Conservation (phyloP, 1,284 basidiomycete genomes). For the Coniferiporia sulphurascens region DNA sequence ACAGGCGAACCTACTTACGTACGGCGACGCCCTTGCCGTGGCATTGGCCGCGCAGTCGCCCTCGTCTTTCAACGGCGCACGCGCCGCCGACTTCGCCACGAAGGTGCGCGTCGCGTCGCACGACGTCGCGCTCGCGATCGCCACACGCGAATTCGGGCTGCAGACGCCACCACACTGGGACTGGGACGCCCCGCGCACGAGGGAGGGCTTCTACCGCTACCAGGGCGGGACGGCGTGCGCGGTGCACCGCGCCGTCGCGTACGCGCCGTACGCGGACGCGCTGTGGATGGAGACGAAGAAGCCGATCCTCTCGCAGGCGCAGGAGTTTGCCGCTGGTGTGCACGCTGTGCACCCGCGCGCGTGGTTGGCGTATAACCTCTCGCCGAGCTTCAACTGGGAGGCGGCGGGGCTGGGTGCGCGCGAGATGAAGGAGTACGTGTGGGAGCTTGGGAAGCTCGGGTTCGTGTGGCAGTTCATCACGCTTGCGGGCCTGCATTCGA, state of each 20-base stretch:
- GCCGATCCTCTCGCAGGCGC: slow-evolving; percentile 91
- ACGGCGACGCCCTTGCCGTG: slow-evolving; percentile 68
- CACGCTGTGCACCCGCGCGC: slow-evolving; percentile 78
- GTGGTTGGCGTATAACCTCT: slow-evolving; percentile 94
- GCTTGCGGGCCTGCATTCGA: slow-evolving; percentile 94
- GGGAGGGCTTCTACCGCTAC: slow-evolving; percentile 96
- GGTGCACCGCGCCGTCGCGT: slow-evolving; percentile 88
- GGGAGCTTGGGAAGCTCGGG: slow-evolving; percentile 89
- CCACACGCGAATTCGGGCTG: slow-evolving; percentile 77
- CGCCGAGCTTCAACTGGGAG: slow-evolving; percentile 90
- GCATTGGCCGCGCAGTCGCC: slow-evolving; percentile 69
- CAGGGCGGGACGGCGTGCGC: slow-evolving; percentile 96
- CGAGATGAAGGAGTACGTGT: slow-evolving; percentile 90
- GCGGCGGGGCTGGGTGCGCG: slow-evolving; percentile 82
- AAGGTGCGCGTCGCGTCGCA: slow-evolving; percentile 67
- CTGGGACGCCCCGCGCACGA: slow-evolving; percentile 92
- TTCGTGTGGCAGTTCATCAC: slow-evolving; percentile 99
- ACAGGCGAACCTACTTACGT: slow-evolving; percentile 76
- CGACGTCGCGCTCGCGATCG: slow-evolving; percentile 67
- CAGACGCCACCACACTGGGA: slow-evolving; percentile 77
- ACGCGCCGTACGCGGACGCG: slow-evolving; percentile 89
- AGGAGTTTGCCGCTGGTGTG: slow-evolving; percentile 89
- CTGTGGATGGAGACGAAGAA: slow-evolving; percentile 99
- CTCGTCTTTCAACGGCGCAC: slow-evolving; percentile 31
- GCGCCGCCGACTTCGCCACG: slow-evolving; percentile 54